Percentiles rank a stretch among this genome's conserved stretches.
phyloP scores from a whole-genome alignment of 2,329 filamentous ascomycete species.

The Cercospora sp. region DNA sequence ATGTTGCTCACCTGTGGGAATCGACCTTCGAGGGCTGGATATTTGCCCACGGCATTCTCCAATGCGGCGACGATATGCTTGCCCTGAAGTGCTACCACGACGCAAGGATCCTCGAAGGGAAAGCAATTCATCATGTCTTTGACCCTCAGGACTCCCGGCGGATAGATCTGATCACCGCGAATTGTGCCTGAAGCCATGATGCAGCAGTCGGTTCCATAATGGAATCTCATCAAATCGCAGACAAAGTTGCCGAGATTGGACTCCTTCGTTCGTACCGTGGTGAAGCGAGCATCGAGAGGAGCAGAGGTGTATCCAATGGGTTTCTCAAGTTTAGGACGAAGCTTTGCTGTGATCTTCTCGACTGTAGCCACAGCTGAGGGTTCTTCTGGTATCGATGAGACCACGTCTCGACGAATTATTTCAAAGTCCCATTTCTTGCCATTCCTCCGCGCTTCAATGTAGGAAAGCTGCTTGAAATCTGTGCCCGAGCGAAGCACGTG shows the following conservation, averaged over 20 bases:
- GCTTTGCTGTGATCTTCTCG: conserved; percentile 66
- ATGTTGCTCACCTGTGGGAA: conserved; percentile 90
- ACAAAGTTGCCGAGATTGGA: conserved; percentile 90
- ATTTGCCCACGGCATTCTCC: conserved; percentile 77
- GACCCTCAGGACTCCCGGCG: conserved; percentile 72
- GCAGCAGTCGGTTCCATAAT: conserved; percentile 77
- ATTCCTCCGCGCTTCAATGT: conserved; percentile 72
- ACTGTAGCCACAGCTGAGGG: conserved; percentile 62
- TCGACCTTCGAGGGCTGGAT: conserved; percentile 78
- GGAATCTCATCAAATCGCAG: conserved; percentile 83
- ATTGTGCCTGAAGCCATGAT: conserved; percentile 86
- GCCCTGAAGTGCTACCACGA: conserved; percentile 71
- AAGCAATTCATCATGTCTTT: conserved; percentile 59
- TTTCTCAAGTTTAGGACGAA: conserved; percentile 76
- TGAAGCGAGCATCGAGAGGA: conserved; percentile 82
- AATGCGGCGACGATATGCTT: conserved; percentile 73
- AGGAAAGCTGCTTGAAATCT: conserved; percentile 90
- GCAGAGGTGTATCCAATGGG: conserved; percentile 79
- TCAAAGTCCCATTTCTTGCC: conserved; percentile 67
- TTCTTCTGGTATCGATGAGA: conserved; percentile 67
- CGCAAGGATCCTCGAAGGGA: conserved; percentile 86
- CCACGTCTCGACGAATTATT: conserved; percentile 45
- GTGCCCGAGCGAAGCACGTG: conserved; percentile 85
- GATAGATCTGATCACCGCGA: conserved; percentile 83
- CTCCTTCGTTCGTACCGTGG: conserved; percentile 72